phyloP scores from a whole-genome alignment of 805 yeast genomes.

The Ogataea nonfermentans region DNA sequence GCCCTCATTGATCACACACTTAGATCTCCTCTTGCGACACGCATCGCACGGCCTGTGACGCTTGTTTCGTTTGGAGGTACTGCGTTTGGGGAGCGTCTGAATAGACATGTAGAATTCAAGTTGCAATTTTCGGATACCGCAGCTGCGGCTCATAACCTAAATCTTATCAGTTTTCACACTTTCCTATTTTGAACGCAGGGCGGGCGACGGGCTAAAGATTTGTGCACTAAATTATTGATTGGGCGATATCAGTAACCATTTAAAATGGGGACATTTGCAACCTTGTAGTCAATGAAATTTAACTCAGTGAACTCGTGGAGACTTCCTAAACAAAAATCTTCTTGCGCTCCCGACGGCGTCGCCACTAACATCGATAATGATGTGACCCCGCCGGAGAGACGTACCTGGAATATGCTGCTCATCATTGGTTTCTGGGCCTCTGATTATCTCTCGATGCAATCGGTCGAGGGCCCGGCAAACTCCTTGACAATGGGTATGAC shows the following conservation, averaged over 20 bases:
- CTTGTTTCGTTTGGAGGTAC: neutral
- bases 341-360: slow-evolving; percentile 22
- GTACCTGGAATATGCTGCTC: slow-evolving; percentile 25
- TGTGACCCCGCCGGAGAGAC: slow-evolving; percentile 23
- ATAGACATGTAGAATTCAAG: too few relatives aligned
- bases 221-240: neutral
- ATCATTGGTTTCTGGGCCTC: slow-evolving; percentile 29
- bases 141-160: too few relatives aligned
- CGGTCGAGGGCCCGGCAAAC: slow-evolving; percentile 24
- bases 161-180: neutral
- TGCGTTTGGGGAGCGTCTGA: neutral
- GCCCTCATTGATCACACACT: slow-evolving; percentile 16
- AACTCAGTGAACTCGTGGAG: slow-evolving; percentile 14
- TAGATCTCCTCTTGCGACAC: slow-evolving; percentile 19
- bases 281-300: slow-evolving; percentile 3
- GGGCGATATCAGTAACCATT: slow-evolving; percentile 2
- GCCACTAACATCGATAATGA: slow-evolving; percentile 22
- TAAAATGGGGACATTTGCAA: slow-evolving; percentile 2
- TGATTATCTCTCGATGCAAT: slow-evolving; percentile 26
- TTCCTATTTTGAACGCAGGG: neutral
- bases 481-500: slow-evolving; percentile 20
- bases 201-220: slow-evolving; percentile 4
- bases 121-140: too few relatives aligned
- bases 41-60: slow-evolving; percentile 17
- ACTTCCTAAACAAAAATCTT: slow-evolving; percentile 17